Evolutionary conservation across 495 filamentous ascomycete species (phyloP).

Genomic region (Penicillium diatomitis): DNA sequence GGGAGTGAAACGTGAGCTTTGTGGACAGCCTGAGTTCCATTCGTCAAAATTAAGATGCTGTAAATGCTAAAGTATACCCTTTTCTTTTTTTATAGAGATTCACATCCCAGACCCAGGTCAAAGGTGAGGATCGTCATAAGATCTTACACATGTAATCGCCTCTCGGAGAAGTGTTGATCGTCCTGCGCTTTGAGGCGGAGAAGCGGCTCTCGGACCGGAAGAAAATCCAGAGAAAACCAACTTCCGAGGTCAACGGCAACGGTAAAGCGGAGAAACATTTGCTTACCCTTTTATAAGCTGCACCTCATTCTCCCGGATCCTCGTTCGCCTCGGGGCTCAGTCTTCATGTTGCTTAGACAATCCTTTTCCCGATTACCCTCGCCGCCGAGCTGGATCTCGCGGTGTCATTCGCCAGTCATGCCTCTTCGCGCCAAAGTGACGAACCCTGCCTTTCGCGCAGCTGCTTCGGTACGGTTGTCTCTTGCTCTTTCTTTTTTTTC

Average conservation of each 20-base stretch:
- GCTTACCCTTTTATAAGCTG: slow-evolving; percentile 10
- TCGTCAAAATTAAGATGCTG: too few species aligned
- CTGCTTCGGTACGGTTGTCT: slow-evolving; percentile 29
- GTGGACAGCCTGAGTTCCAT: too few species aligned
- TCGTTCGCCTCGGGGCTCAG: slow-evolving; percentile 10
- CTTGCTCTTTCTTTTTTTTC: too few species aligned
- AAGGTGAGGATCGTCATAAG: too few species aligned
- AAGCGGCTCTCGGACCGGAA: slow-evolving; percentile 18
- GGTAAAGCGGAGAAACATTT: slow-evolving; percentile 24
- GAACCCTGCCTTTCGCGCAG: slow-evolving; percentile 47
- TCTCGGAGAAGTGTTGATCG: not conserved
- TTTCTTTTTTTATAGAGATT: too few species aligned
- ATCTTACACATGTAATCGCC: too few species aligned
- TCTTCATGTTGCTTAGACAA: slow-evolving; percentile 47
- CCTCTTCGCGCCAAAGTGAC: slow-evolving; percentile 79
- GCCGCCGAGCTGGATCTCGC: slow-evolving; percentile 48
- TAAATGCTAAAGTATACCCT: too few species aligned
- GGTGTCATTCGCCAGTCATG: slow-evolving; percentile 50
- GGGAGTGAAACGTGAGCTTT: too few species aligned
- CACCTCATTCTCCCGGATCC: slow-evolving; percentile 8
- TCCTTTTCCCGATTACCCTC: slow-evolving; percentile 34
- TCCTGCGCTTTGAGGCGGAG: slow-evolving; percentile 12
- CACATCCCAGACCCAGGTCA: too few species aligned
- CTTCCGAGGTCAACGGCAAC: slow-evolving; percentile 25
- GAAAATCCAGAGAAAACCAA: slow-evolving; percentile 21